Base-by-base conservation (phyloP, 2,329 filamentous ascomycete genomes). In the Ophiostoma novo-ulmi region DNA sequence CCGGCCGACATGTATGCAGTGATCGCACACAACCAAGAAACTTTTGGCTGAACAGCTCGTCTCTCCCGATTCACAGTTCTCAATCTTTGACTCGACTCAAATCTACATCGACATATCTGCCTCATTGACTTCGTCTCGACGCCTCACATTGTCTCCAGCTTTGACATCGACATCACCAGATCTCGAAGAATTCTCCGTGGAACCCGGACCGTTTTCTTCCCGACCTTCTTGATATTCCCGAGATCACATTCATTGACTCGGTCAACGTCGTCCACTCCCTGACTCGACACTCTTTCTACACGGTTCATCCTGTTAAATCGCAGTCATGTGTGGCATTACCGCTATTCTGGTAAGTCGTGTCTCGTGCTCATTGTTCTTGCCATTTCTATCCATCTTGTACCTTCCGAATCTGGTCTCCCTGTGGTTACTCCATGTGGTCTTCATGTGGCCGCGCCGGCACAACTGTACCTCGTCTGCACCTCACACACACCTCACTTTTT, bases 281-380 rank as follows among this genome's bases (percentile, higher is more conserved):
- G 10, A 35, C 22, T 41, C 39, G 22, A 66, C 64, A 13, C 41
- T 38, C 31, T 5, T 14, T 10, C 17, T n/a, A 26, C 11, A 22
- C 52, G 22, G n/a, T 11, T 35, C 11, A 63, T 35, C 26, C 22
- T 17, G 26, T 17, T 5, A n/a, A 58, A 69, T 48, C 63, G n/a
- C 63, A 65, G 67, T 41, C 44, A 73, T 74, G 73, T 73, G 71
- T 70, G 71, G 71, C 52, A 67, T 74, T 14, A 67, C 72, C 3
- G 72, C 72, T 48, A 52, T 74, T 17, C 36, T 72, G 65, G 71
- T 73, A 26, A 26, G 70, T 71, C 7, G 22, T 41, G 44, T 67
- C 39, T n/a, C 7, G 44, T 44, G 14, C 67, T 48, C 68, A 68
- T 65, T 13, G 20, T 36, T 65, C 31, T 22, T 39, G 36, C 63